phyloP scores from a whole-genome alignment of 352 stramenopile species.

The Phytophthora capsici region DNA sequence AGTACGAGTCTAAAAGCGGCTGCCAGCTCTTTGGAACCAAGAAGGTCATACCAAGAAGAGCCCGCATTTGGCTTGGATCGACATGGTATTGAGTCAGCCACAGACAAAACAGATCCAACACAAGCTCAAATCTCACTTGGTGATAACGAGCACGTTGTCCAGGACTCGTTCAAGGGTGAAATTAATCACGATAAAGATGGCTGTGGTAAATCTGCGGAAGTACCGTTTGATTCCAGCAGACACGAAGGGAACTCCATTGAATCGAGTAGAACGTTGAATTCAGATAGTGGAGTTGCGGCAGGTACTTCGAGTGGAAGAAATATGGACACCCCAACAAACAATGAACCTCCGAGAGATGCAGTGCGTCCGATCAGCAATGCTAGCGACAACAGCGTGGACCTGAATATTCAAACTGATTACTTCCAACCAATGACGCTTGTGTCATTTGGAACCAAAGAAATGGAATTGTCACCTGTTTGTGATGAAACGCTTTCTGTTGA shows the following conservation, averaged over 20 bases:
- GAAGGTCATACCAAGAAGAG: not conserved
- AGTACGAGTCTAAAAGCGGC: not conserved
- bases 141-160: not conserved
- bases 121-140: not conserved
- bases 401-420: conserved; percentile 14
- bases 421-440: conserved; percentile 47
- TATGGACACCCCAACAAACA: too few relatives aligned
- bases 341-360: not conserved
- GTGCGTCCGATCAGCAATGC: not conserved
- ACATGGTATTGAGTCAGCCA: not conserved
- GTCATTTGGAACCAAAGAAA: conserved; percentile 52
- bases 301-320: too few relatives aligned
- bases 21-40: not conserved
- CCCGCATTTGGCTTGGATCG: not conserved
- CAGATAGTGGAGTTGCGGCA: too few relatives aligned
- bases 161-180: not conserved
- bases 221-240: not conserved
- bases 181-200: not conserved
- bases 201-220: not conserved
- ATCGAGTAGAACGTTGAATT: too few relatives aligned
- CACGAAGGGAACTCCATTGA: not conserved
- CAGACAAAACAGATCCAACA: not conserved
- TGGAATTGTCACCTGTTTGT: conserved; percentile 46
- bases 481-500: not conserved
- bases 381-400: not conserved